These are phyloP conservation scores for Fusarium vanettenii DNA, from an alignment of 2,329 filamentous ascomycete species.

Conservation along the genomic window DNA sequence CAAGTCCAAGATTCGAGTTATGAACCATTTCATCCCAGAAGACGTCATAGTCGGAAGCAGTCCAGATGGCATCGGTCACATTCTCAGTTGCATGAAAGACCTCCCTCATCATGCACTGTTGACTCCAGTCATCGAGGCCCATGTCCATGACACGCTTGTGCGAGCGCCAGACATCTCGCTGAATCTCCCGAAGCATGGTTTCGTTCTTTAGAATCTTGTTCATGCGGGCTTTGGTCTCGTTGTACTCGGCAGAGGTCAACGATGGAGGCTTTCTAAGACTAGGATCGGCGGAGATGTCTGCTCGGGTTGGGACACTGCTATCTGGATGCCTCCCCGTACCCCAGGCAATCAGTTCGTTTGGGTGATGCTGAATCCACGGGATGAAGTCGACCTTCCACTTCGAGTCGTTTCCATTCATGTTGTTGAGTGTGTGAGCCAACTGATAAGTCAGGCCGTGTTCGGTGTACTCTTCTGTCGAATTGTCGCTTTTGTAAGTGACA, in stretches of 20 bases:
- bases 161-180: conserved; percentile 12
- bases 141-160: conserved; percentile 13
- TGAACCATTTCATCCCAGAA: conserved; percentile 29
- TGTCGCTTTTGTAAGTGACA: conserved; percentile 61
- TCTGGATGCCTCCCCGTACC: neutral
- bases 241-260: conserved; percentile 5
- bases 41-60: conserved; percentile 17
- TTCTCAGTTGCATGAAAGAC: conserved; percentile 12
- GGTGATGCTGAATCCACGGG: conserved; percentile 64
- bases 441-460: conserved; percentile 75
- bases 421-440: conserved; percentile 69
- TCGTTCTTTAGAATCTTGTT: conserved; percentile 30
- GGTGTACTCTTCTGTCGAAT: conserved; percentile 67
- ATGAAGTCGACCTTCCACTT: conserved; percentile 69
- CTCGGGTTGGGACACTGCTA: conserved; percentile 3
- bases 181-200: conserved; percentile 8
- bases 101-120: conserved; percentile 17
- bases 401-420: conserved; percentile 63
- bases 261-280: conserved; percentile 2
- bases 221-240: conserved; percentile 16
- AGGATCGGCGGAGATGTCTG: conserved; percentile 1
- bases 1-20: conserved; percentile 21
- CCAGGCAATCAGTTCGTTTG: conserved; percentile 19
- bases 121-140: conserved; percentile 15
- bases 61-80: conserved; percentile 14